phyloP scores from a whole-genome alignment of 2,329 filamentous ascomycete species.

The Ceratocystis huliohia region DNA sequence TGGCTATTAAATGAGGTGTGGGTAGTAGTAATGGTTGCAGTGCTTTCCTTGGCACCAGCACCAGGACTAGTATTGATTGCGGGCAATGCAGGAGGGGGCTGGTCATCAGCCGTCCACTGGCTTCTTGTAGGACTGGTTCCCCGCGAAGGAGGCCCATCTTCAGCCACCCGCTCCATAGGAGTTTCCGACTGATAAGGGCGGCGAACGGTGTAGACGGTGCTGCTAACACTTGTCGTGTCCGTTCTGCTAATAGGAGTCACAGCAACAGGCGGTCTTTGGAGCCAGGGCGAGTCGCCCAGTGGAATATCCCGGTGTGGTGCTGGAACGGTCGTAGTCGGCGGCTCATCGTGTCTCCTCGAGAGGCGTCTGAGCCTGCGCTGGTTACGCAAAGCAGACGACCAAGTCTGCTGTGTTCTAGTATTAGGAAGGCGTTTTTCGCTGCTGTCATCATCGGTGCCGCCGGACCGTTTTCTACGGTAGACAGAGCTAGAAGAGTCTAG shows the following conservation, averaged over 20 bases:
- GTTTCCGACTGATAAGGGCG: constrained; percentile 47
- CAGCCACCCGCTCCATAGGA: constrained; percentile 17
- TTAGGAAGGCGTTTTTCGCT: constrained; percentile 15
- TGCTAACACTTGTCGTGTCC: constrained; percentile 50
- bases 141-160: constrained; percentile 11
- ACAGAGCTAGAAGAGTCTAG: constrained; percentile 50
- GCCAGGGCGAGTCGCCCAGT: constrained; percentile 37
- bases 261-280: constrained; percentile 41
- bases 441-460: constrained; percentile 13
- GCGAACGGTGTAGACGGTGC: constrained; percentile 50
- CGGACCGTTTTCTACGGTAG: constrained; percentile 22
- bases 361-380: constrained; percentile 10
- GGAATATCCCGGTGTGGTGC: constrained; percentile 32
- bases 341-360: constrained; percentile 18
- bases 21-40: not conserved
- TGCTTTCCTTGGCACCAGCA: not conserved
- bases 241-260: constrained; percentile 48
- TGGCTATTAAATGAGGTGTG: not conserved
- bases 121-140: constrained; percentile 13
- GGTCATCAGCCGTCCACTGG: constrained; percentile 20
- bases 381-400: constrained; percentile 9
- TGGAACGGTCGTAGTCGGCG: constrained; percentile 23
- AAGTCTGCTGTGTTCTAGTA: not conserved
- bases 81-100: not conserved
- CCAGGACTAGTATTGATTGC: not conserved